phyloP scores from a whole-genome alignment of 768 basidiomycete genomes.

The Suillus alpinus region DNA sequence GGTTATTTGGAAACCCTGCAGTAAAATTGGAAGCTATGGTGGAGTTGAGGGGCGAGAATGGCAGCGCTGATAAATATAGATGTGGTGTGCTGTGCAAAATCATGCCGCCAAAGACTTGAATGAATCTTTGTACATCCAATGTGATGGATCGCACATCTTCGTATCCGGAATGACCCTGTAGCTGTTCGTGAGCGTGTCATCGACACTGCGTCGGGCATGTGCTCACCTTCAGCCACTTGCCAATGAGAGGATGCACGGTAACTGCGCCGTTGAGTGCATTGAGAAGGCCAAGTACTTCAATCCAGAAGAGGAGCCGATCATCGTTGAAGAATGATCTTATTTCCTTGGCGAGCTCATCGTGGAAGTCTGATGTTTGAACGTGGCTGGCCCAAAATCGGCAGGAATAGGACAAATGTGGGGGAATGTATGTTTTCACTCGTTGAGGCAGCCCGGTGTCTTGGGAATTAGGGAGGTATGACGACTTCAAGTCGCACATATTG shows the following conservation, averaged over 20 bases:
- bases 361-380: not conserved
- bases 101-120: conserved; percentile 7
- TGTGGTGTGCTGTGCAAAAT: conserved; percentile 20
- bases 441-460: conserved; percentile 13
- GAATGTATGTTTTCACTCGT: not conserved
- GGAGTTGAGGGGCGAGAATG: conserved; percentile 22
- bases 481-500: conserved; percentile 34
- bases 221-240: not conserved
- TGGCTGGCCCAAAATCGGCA: conserved; percentile 12
- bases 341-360: not conserved
- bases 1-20: conserved; percentile 1
- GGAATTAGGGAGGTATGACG: conserved; percentile 28
- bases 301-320: conserved; percentile 9
- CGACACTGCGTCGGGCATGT: not conserved
- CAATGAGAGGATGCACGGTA: not conserved
- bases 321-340: conserved; percentile 1
- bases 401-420: conserved; percentile 7
- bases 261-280: not conserved
- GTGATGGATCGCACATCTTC: not conserved
- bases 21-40: conserved; percentile 5
- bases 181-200: not conserved
- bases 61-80: conserved; percentile 22
- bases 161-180: not conserved
- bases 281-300: conserved; percentile 1
- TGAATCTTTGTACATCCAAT: conserved; percentile 12